phyloP scores from a whole-genome alignment of 345 rosid genomes.

The Barbarea vulgaris region DNA sequence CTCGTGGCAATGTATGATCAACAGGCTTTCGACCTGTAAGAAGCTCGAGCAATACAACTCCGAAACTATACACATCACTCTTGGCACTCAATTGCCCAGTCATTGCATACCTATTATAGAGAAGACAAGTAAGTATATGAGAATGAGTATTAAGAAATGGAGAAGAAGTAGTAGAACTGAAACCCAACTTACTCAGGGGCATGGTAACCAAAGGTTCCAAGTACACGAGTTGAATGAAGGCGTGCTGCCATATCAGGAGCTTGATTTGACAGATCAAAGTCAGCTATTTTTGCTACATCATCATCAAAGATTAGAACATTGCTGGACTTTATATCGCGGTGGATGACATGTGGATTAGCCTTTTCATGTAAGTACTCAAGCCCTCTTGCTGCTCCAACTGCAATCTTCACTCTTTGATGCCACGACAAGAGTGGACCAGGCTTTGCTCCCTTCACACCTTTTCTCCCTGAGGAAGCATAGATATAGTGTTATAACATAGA shows the following conservation, averaged over 20 bases:
- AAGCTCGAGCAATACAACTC: conserved; percentile 88
- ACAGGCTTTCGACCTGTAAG: conserved; percentile 89
- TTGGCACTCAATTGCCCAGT: conserved; percentile 86
- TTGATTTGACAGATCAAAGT: conserved; percentile 73
- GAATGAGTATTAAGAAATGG: not conserved
- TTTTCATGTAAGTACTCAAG: conserved; percentile 72
- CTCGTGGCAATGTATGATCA: conserved; percentile 87
- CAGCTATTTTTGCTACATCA: conserved; percentile 69
- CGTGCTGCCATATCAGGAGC: conserved; percentile 78
- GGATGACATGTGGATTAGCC: conserved; percentile 54
- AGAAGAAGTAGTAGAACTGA: conserved; percentile 42
- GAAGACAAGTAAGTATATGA: not conserved
- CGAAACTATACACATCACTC: conserved; percentile 81
- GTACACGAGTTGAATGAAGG: conserved; percentile 72
- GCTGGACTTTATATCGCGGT: conserved; percentile 72
- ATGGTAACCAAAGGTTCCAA: conserved; percentile 76
- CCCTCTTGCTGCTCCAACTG: conserved; percentile 75
- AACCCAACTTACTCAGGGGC: conserved; percentile 65
- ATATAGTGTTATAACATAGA: not conserved
- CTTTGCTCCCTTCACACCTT: conserved; percentile 71
- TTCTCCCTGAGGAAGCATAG: conserved; percentile 51
- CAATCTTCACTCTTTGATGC: conserved; percentile 66
- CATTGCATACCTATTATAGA: conserved; percentile 72
- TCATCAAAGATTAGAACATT: conserved; percentile 68
- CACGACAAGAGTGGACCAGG: conserved; percentile 72